Evolutionary conservation across 2,329 filamentous ascomycete genomes (phyloP), one percentile per base, ranked within the genome.

Genomic region (Pseudofabraea citricarpa): DNA sequence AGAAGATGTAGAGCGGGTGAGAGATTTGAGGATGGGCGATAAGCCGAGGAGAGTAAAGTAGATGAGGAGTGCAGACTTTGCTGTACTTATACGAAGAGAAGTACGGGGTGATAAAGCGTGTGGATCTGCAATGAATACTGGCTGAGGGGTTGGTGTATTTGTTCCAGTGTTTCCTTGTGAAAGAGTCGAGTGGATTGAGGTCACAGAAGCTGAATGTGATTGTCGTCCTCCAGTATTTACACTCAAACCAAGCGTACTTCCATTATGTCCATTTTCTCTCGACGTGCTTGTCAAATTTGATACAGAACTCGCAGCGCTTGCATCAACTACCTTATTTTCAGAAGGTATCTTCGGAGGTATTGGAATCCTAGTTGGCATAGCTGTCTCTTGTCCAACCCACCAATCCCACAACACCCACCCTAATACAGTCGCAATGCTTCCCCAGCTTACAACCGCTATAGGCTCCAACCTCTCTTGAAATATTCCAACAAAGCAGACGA

Each of bases 321-420:
- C 40, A 10, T 31, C 32, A 13, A 41, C 29, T 53, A 18, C 56
- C 56, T 48, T 61, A 24, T 41, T 55, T 23, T 26, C 20, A 3
- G 55, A 50, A 60, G 41, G 58, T 50, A 16, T 51, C 56, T 45
- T 59, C 63, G 5, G 56, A 40, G 31, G 53, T 55, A 36, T 55
- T 50, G 15, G 59, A 55, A 12, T 56, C 50, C 27, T 64, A 57
- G 22, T 35, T 33, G 15, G 19, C 6, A 36, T 44, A 18, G 47
- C 26, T n/a, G 29, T 24, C 12, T 85, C 80, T 57, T 85, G 77
- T 43, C 85, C 82, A 43, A 93, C 79, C 93, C 91, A 97, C 60
- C 79, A 81, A 57, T 97, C 91, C 86, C 90, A 95, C 7, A 96
- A 64, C 13, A 89, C 70, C 91, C 91, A 98, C 12, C 90, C 90